Conservation (phyloP, 225 moss, liverwort and hornwort species). For the Lunularia cruciata region DNA sequence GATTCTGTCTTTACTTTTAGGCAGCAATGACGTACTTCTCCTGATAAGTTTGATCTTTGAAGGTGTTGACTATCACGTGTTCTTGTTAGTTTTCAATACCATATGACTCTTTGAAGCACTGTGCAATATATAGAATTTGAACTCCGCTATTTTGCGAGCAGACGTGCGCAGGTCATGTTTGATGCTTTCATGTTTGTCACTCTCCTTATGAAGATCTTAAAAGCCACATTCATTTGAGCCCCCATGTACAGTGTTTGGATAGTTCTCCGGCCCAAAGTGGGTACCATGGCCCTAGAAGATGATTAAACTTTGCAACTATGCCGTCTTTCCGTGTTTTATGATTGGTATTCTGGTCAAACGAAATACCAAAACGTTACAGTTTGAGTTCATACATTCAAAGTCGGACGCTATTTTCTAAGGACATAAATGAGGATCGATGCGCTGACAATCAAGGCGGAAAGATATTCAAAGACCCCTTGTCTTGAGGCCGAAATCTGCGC, state of each 20-base stretch:
- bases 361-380: no score
- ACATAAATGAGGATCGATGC: no score
- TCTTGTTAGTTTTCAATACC: background rate
- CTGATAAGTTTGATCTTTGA: background rate
- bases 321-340: no score
- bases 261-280: background rate
- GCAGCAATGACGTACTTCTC: background rate
- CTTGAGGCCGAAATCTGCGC: no score
- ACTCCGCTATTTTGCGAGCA: background rate
- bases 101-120: background rate
- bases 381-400: background rate
- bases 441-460: no score
- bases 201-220: background rate
- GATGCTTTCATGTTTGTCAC: background rate
- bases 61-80: constrained; percentile 10
- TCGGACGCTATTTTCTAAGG: no score
- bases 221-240: background rate
- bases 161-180: background rate
- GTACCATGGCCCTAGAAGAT: background rate
- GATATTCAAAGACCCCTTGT: no score
- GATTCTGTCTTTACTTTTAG: background rate
- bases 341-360: no score
- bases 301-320: background rate
- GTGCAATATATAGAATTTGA: background rate
- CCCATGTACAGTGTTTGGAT: background rate